Base-by-base conservation (phyloP, 352 stramenopile species). In the Pythium grandisporangium region DNA sequence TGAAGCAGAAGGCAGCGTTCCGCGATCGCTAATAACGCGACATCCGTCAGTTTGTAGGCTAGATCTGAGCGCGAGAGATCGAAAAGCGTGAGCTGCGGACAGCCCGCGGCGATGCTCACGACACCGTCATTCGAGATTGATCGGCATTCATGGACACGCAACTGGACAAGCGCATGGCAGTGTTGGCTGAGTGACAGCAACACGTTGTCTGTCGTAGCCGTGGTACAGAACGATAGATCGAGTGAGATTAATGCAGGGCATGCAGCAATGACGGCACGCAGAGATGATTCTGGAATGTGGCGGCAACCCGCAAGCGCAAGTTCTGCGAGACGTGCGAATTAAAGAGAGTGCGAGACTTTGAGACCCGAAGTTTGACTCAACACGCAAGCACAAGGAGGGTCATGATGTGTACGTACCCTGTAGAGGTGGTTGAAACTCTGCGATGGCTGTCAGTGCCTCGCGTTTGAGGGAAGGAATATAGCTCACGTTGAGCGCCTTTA, bases 11-110 rank as follows among this genome's bases (percentile, higher is more conserved):
- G 36, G 12, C 65, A 86, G 17, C 70, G 66, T n/a, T 87, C 64
- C 1, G 58, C 69, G 33, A 97, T 55, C 10, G 87, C 64, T 22
- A 98, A 53, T 8, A 98, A 52, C 6, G 78, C 70, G 23, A 97
- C 81, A 54, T 98, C 92, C 29, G 84, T 95, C 37, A 97, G 67
- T 53, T 95, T 90, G 63, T 95, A 96, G 24, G 74, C 64, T 34
- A 98, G 65, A 37, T 96, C 86, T 30, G 68, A 93, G 13, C 92
- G 70, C 19, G 71, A 57, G 30, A 98, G 37, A 48, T 96, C 81
- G 5, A 98, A 61, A 17, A 71, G 30, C 3, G 60, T 53, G 1
- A 98, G 61, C 8, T 57, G 46, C n/a, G 58, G 55, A 37, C 75
- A 90, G 11, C 65, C 63, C 7, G 49, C 42, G 29, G 93, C 79